Evolutionary conservation across 2,329 filamentous ascomycete species (phyloP).

Genomic region (Fusarium siculi): DNA sequence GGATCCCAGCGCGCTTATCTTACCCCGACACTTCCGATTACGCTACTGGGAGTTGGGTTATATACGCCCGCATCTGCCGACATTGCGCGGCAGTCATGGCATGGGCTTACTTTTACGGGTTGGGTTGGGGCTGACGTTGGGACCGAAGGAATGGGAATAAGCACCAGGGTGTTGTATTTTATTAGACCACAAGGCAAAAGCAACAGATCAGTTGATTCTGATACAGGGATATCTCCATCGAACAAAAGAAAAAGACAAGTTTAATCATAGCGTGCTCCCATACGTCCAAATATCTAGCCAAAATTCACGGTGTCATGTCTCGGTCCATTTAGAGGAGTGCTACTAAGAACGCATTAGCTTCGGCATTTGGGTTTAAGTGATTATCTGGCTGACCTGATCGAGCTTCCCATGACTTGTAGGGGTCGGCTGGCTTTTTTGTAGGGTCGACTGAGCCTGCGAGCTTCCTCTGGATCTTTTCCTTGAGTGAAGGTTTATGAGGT

Average conservation of each 20-base stretch:
- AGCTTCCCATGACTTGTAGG: slow-evolving; percentile 43
- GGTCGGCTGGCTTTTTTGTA: slow-evolving; percentile 33
- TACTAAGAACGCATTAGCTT: slow-evolving; percentile 18
- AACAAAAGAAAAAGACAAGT: background rate
- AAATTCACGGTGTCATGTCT: slow-evolving; percentile 1
- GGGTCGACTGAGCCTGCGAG: slow-evolving; percentile 36
- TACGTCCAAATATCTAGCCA: background rate
- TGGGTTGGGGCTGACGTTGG: slow-evolving; percentile 14
- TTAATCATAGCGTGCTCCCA: background rate
- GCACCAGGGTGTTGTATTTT: background rate
- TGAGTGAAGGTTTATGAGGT: slow-evolving; percentile 30
- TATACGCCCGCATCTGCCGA: background rate
- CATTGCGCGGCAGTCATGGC: background rate
- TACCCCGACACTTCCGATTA: background rate
- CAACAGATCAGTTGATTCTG: slow-evolving; percentile 8
- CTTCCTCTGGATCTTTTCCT: slow-evolving; percentile 40
- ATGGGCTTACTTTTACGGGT: background rate
- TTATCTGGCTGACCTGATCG: slow-evolving; percentile 34
- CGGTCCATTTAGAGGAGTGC: slow-evolving; percentile 27
- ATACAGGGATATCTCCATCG: slow-evolving; percentile 26
- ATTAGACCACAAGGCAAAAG: background rate
- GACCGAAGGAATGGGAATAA: background rate
- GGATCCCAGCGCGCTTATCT: background rate
- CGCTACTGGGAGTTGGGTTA: background rate
- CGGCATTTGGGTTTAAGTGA: background rate